Base-by-base conservation (phyloP, 352 stramenopile genomes). In the Globisporangium barbulae region DNA sequence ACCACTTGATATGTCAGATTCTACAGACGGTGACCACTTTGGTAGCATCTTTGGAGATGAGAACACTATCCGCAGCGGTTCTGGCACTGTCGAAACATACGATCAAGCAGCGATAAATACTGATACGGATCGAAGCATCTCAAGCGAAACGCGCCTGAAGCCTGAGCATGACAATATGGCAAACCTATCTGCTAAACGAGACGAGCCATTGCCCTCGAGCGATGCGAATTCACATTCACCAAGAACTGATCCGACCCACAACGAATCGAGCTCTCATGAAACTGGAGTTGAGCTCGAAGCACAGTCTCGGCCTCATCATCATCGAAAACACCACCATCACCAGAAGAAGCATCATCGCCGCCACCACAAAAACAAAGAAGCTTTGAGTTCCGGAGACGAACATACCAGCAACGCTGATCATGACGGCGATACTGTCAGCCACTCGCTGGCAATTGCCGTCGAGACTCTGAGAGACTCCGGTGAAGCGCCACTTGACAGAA, bases 261-360 rank as follows among this genome's bases (percentile, higher is more conserved):
- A 62, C 2, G 22, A 35, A 15, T 19, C 19, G 28, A 59, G 19
- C 21, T 31, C 33, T 13, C 22, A 5, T 35, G 45, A 31, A 30
- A 31, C n/a, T 41, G 25, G 35, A 35, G 17, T 42, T 33, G 25
- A 54, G 13, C 25, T 42, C 17, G 56, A 61, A 21, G 2, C 28
- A 19, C 10, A 53, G 17, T 53, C 17, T 15, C 17, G 41, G n/a
- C 30, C 31, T 2, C 56, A 62, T 5, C 56, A 21, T 25, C 45
- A 56, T 41, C 60, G 25, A 47, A 37, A 41, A 7, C 37, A 53
- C 9, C 62, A 57, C 15, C 57, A 31, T 25, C 55, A 31, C 28
- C 21, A 47, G 30, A 49, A 59, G 31, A 58, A 64, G 1, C 54
- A 45, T 59, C 45, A 13, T 41, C 35, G 35, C 35, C 35, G 35